phyloP scores from a whole-genome alignment of 257 asterid genomes.

The Avicennia marina region DNA sequence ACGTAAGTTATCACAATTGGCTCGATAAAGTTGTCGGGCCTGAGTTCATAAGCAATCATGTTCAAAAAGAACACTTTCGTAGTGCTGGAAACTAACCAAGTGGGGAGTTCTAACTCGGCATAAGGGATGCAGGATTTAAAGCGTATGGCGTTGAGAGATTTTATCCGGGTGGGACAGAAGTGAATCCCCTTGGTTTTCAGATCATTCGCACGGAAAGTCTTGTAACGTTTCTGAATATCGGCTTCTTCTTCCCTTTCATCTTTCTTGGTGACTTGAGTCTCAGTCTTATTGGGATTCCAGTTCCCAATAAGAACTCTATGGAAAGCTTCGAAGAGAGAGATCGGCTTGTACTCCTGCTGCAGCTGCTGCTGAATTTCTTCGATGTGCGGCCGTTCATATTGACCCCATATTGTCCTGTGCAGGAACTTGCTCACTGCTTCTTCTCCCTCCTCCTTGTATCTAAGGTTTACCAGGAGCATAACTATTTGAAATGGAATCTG shows the following conservation, averaged over 20 bases:
- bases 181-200: conserved; percentile 30
- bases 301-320: not conserved
- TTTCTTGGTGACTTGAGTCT: not conserved
- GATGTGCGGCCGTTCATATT: not conserved
- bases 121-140: conserved; percentile 10
- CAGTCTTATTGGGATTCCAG: too few species aligned
- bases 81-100: not conserved
- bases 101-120: conserved; percentile 14
- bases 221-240: too few species aligned
- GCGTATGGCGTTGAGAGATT: conserved; percentile 1
- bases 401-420: not conserved
- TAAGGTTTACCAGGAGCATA: not conserved
- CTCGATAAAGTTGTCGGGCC: not conserved
- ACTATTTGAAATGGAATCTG: conserved; percentile 11
- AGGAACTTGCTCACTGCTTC: not conserved
- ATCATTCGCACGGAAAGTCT: too few species aligned
- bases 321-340: not conserved
- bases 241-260: not conserved
- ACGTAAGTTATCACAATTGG: conserved; percentile 6
- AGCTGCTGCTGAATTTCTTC: not conserved
- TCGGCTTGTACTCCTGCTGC: not conserved
- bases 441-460: not conserved
- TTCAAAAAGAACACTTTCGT: conserved; percentile 13
- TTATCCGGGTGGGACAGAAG: not conserved
- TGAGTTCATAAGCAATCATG: conserved; percentile 28